Evolutionary conservation across 2,329 filamentous ascomycete species (phyloP).

Genomic region (Tolypocladium ovalisporum): DNA sequence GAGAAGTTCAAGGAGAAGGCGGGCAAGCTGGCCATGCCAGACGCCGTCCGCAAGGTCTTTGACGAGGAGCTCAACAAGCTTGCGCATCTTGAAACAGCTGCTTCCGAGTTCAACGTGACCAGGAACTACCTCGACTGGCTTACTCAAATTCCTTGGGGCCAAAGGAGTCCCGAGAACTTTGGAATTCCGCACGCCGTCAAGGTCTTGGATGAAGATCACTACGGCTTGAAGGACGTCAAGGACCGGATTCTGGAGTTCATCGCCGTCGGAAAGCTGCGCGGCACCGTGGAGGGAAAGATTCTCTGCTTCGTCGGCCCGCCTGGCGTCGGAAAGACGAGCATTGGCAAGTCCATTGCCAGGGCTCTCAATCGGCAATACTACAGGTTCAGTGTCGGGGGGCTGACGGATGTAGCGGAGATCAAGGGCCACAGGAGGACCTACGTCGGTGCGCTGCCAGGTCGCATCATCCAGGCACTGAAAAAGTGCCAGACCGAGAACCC

Average conservation of each 20-base stretch:
- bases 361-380: constrained; percentile 96
- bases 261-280: constrained; percentile 90
- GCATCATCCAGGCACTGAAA: constrained; percentile 96
- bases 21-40: constrained; percentile 88
- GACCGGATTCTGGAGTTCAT: constrained; percentile 98
- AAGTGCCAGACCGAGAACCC: constrained; percentile 99
- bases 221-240: constrained; percentile 95
- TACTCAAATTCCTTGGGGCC: constrained; percentile 95
- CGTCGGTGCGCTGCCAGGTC: constrained; percentile 86
- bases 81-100: constrained; percentile 85
- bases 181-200: constrained; percentile 82
- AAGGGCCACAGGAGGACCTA: constrained; percentile 96
- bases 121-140: constrained; percentile 98
- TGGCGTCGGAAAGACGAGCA: constrained; percentile 96
- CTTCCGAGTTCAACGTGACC: constrained; percentile 97
- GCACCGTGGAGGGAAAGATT: constrained; percentile 97
- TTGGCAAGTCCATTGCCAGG: constrained; percentile 93
- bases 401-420: constrained; percentile 97
- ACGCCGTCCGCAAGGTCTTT: constrained; percentile 92
- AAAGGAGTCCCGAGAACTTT: constrained; percentile 92
- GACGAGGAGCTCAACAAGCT: constrained; percentile 98
- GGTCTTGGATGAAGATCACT: constrained; percentile 92
- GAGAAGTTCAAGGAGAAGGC: constrained; percentile 97
- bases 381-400: constrained; percentile 90
- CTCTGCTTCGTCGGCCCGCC: constrained; percentile 95